Percentiles rank a stretch among this genome's conserved stretches.
phyloP scores from a whole-genome alignment of 2,329 filamentous ascomycete species.

The Chrysosporium keratinophilum region DNA sequence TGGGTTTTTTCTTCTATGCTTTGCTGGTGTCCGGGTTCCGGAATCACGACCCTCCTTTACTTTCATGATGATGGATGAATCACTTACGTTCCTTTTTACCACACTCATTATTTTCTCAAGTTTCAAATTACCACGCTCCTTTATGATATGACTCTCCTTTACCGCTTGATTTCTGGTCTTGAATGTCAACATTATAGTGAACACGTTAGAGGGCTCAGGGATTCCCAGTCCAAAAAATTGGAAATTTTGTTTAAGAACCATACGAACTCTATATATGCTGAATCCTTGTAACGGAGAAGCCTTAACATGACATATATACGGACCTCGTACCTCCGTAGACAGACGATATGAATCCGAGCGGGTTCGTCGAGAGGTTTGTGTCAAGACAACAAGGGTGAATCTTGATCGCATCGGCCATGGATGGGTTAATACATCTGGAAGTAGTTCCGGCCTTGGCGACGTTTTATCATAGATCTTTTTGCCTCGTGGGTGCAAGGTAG shows the following conservation, averaged over 20 bases:
- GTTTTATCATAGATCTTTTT: neutral
- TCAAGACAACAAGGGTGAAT: too few species aligned
- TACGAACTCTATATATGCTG: neutral
- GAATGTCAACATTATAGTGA: neutral
- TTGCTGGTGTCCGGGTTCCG: too few species aligned
- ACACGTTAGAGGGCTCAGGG: neutral
- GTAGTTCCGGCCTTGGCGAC: too few species aligned
- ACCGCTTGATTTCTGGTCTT: too few species aligned
- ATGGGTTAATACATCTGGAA: too few species aligned
- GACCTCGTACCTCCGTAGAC: too few species aligned
- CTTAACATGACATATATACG: neutral
- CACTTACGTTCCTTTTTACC: neutral
- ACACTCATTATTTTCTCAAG: neutral
- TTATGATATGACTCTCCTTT: neutral
- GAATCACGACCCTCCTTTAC: too few species aligned
- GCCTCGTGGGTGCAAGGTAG: neutral
- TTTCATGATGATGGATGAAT: neutral
- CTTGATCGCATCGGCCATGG: too few species aligned
- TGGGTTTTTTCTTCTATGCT: neutral
- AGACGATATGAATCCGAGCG: too few species aligned
- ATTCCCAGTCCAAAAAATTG: neutral
- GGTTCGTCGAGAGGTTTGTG: too few species aligned
- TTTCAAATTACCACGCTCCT: neutral
- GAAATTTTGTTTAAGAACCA: neutral
- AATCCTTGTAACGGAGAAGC: neutral